These are phyloP conservation scores for Oryza coarctata DNA, from an alignment of 176 grass and related monocot genomes.

Conservation along the genomic window DNA sequence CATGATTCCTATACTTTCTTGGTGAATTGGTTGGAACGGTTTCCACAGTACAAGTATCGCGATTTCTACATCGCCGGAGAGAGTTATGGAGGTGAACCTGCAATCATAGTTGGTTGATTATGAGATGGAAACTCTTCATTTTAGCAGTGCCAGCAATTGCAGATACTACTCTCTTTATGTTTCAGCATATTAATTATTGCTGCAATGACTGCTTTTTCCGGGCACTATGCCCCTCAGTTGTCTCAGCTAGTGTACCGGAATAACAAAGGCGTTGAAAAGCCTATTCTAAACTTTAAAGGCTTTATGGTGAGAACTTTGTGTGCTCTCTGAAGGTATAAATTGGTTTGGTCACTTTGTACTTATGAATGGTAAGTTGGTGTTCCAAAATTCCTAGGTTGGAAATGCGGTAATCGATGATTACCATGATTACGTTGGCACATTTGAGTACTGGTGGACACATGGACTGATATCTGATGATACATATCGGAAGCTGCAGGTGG, in stretches of 20 bases:
- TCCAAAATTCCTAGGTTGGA: constrained; percentile 55
- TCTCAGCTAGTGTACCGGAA: constrained; percentile 63
- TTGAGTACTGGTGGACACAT: constrained; percentile 97
- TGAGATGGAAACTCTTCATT: neutral
- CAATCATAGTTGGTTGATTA: neutral
- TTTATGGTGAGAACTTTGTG: constrained; percentile 68
- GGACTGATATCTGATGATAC: constrained; percentile 88
- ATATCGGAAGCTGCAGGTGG: constrained; percentile 53
- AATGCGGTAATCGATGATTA: constrained; percentile 85
- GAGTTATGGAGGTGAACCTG: constrained; percentile 67
- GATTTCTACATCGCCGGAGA: constrained; percentile 81
- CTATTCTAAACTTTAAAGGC: constrained; percentile 82
- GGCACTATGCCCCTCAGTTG: constrained; percentile 88
- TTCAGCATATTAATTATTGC: neutral
- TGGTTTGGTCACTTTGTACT: neutral
- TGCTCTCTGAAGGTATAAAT: neutral
- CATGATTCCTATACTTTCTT: constrained; percentile 67
- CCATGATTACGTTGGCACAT: constrained; percentile 72
- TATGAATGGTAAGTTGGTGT: neutral
- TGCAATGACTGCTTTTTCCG: constrained; percentile 45
- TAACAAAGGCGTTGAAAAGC: constrained; percentile 58
- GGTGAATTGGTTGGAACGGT: constrained; percentile 74
- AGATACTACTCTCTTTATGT: neutral
- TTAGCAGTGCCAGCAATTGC: neutral
- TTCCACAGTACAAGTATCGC: constrained; percentile 73